These are phyloP conservation scores for Calonectria leucothoes DNA, from an alignment of 2,329 filamentous ascomycete genomes.

Conservation along the genomic window DNA sequence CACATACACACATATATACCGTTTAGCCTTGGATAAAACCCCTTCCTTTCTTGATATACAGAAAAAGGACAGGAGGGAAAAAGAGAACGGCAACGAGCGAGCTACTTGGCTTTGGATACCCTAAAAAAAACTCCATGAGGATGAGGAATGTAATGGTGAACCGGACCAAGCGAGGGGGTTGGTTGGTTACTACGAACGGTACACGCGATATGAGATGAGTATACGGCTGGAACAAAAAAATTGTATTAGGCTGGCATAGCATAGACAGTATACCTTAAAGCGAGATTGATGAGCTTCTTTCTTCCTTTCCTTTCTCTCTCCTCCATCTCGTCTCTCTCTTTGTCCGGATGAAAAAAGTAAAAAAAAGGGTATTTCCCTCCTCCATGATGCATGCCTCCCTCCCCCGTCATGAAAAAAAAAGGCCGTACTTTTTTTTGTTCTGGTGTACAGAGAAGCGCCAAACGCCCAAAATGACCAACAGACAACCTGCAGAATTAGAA, in stretches of 20 bases:
- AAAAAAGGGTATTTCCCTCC: conserved; percentile 40
- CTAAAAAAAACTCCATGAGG: not conserved
- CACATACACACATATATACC: not conserved
- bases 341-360: conserved; percentile 32
- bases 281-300: conserved; percentile 34
- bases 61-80: conserved; percentile 5
- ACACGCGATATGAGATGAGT: conserved; percentile 19
- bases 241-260: conserved; percentile 36
- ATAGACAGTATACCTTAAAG: conserved; percentile 36
- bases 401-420: conserved; percentile 11
- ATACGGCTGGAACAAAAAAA: conserved; percentile 28
- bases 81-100: not conserved
- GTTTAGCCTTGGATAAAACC: not conserved
- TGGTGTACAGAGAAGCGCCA: conserved; percentile 28
- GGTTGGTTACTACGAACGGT: not conserved
- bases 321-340: conserved; percentile 9
- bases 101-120: conserved; percentile 3
- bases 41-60: not conserved
- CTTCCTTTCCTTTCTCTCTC: conserved; percentile 1
- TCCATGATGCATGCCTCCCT: not conserved
- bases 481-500: not conserved
- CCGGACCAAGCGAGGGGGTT: no score
- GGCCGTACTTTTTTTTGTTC: conserved; percentile 25
- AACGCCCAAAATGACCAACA: conserved; percentile 31
- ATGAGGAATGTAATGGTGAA: conserved; percentile 20